Conservation (phyloP, 2,329 filamentous ascomycete genomes). For the Bisporella sp. region DNA sequence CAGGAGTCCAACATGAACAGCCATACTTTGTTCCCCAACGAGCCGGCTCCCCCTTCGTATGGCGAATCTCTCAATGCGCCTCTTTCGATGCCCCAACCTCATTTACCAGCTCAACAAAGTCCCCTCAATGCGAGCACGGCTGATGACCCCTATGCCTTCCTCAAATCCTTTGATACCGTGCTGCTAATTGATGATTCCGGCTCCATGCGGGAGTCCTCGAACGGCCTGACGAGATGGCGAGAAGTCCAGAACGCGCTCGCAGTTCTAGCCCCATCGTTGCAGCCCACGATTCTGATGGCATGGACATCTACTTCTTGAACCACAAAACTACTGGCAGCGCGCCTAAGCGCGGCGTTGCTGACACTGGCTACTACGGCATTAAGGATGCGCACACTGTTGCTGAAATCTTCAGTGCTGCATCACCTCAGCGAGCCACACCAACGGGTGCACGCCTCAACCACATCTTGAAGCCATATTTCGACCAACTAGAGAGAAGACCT, state of each 20-base stretch:
- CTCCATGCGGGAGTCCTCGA: conserved; percentile 67
- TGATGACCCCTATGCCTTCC: conserved; percentile 64
- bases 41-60: no score
- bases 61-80: no score
- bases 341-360: conserved; percentile 28
- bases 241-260: conserved; percentile 66
- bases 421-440: conserved; percentile 61
- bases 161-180: conserved; percentile 74
- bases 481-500: conserved; percentile 38
- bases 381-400: conserved; percentile 49
- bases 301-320: conserved; percentile 92
- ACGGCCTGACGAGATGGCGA: conserved; percentile 44
- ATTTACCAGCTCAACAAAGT: no score
- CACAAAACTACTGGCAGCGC: conserved; percentile 39
- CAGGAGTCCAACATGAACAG: no score
- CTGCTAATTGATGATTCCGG: conserved; percentile 91
- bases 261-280: conserved; percentile 76
- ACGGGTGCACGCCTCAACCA: conserved; percentile 64
- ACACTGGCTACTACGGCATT: conserved; percentile 59
- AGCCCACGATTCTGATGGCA: conserved; percentile 69
- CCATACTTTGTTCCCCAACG: no score
- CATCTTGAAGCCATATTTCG: conserved; percentile 69
- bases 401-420: conserved; percentile 62
- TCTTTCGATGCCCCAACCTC: no score
- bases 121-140: no score